Evolutionary conservation across 208 protist species (phyloP), one percentile per base, ranked within the genome.

Genomic region (Wallacemonas sp.): DNA sequence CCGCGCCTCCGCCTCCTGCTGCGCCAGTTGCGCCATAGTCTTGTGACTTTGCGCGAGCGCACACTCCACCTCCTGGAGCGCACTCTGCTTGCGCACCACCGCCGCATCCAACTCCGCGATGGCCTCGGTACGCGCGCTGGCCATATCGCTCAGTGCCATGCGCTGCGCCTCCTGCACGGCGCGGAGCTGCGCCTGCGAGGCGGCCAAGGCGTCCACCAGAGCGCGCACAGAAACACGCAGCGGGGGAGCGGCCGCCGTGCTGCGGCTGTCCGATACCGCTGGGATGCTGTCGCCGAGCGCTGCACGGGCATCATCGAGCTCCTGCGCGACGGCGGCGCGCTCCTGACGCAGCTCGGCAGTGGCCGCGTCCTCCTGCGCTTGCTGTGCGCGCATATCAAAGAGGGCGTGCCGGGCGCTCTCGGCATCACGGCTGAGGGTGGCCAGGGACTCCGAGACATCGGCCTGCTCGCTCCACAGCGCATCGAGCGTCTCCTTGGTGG

Each of bases 391-490:
- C 5, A 55, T 16, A 5, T 6, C 26, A 3, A 11, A 6, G 9
- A 55, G 36, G 36, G 6, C 36, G 9, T 5, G 4, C 19, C 6
- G 5, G 9, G 17, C 19, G 9, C 4, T 17, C 17, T 49, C 44
- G 19, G n/a, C 17, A 17, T 5, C 44, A 14, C 17, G 9, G 44
- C 6, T 23, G 6, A 49, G 17, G 17, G 5, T 24, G 17, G 36
- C 36, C 36, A 41, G 47, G 21, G 47, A 26, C 24, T 55, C 47
- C 9, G n/a, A 32, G 21, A 55, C 47, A 30, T 32, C 30, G 11
- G 52, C 14, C n/a, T 58, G 52, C 52, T 58, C 32, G 30, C 32
- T 0, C 52, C 30, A 58, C 5, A 43, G 30, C n/a, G 32, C 52
- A 24, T 58, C 52, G 3, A 39, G 26, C n/a, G 17, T 14, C 0